Conservation (phyloP, 352 stramenopile genomes). For the Phytophthora cajani region DNA sequence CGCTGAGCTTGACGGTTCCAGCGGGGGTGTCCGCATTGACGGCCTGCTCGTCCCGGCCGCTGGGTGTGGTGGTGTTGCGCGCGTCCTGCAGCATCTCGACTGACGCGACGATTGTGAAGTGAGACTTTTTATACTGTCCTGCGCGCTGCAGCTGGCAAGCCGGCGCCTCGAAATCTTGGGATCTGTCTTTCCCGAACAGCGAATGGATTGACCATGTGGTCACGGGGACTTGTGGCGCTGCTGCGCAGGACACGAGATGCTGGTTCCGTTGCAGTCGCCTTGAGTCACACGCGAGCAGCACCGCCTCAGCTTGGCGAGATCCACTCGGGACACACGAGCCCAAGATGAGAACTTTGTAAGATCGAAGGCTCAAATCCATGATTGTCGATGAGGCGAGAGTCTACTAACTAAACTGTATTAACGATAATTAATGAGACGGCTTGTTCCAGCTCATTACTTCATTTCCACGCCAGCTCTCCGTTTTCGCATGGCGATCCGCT, state of each 20-base stretch:
- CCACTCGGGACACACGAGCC: too few relatives aligned
- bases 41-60: neutral
- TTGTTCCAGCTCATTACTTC: slow-evolving; percentile 8
- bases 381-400: too few relatives aligned
- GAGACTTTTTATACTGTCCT: neutral
- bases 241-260: neutral
- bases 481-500: slow-evolving; percentile 21
- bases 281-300: too few relatives aligned
- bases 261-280: neutral
- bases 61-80: slow-evolving; percentile 1
- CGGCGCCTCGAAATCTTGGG: neutral
- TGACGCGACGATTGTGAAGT: neutral
- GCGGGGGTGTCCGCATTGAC: neutral
- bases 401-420: neutral
- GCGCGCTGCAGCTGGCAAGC: too few relatives aligned
- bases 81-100: slow-evolving; percentile 14
- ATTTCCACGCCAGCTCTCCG: neutral
- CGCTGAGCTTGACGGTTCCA: slow-evolving; percentile 1
- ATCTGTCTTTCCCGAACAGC: neutral
- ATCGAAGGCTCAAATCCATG: too few relatives aligned
- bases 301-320: too few relatives aligned
- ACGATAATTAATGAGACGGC: neutral
- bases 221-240: neutral
- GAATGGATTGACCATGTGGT: slow-evolving; percentile 2
- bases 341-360: too few relatives aligned